A percentile compares a stretch with the other conserved stretches of the same genome.
phyloP scores from a whole-genome alignment of 345 rosid genomes.

The Citrus hindsii region DNA sequence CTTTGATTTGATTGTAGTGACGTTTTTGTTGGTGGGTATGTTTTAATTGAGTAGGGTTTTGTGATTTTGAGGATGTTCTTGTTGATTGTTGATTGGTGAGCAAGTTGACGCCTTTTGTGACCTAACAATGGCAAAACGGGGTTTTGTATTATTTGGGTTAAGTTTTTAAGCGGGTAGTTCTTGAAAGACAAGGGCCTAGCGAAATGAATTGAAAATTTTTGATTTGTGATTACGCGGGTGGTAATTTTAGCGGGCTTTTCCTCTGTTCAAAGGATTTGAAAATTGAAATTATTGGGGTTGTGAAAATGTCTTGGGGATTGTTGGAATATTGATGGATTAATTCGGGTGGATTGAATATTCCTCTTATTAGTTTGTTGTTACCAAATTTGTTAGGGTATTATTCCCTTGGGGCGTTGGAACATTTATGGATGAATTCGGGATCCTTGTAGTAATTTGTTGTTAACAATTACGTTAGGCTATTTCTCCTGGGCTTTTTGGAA shows the following conservation, averaged over 20 bases:
- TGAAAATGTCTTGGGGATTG: not conserved
- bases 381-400: not conserved
- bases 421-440: not conserved
- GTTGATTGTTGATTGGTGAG: not conserved
- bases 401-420: no score
- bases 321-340: not conserved
- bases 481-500: not conserved
- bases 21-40: not conserved
- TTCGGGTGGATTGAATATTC: not conserved
- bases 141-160: not conserved
- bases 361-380: not conserved
- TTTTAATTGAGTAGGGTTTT: not conserved
- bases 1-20: not conserved
- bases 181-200: not conserved
- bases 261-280: not conserved
- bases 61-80: not conserved
- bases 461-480: not conserved
- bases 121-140: not conserved
- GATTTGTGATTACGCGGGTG: not conserved
- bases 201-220: not conserved
- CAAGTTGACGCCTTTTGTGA: not conserved
- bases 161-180: not conserved
- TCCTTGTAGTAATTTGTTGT: not conserved
- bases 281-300: not conserved
- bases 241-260: not conserved